Base-by-base conservation (phyloP, 352 stramenopile species). In the Pythium phragmitis region DNA sequence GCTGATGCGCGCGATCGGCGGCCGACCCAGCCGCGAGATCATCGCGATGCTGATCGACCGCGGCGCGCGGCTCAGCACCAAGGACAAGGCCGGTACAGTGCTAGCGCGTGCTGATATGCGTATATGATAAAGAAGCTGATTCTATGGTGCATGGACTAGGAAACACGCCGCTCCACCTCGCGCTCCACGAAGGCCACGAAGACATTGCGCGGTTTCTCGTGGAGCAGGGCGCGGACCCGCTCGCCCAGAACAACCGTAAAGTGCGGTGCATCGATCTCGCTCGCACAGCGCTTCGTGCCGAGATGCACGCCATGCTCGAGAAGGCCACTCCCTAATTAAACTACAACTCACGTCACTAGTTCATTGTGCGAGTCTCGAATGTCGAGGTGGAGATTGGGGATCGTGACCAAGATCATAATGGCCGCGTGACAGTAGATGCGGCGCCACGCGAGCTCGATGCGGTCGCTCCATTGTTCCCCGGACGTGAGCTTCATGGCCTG, bases 121-220 rank as follows among this genome's bases (percentile, higher is more conserved):
- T 30, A 5, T 30, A 30, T 30, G 21, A 21, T 21, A 21, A 21
- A 30, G 26, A 30, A 30, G 4, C 26, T 30, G 26, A 30, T 5
- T 30, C 2, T 30, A 30, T 2, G 26, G 26, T 30, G 26, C 26
- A 30, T 30, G 26, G 3, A 30, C 26, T 30, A 85, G 83, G 83
- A 46, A 92, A 92, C 62, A 86, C 83, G 17, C 72, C 83, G 13
- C 65, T 92, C 42, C 83, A 92, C 28, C 73, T 92, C 43, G 83
- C 83, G 23, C 72, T 92, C 34, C 65, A 70, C 7, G 83, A 92
- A 64, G 80, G 80, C 14, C 72, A 90, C 47, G 79, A 88, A 19
- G 74, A 76, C 36, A 79, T 92, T 52, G 83, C 80, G 7, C 73
- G 73, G 2, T 72, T 88, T 28, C 73, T 92, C 16, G 26, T 92